Conservation (phyloP, 208 protist genomes). For the Sergeia podlipaevii region DNA sequence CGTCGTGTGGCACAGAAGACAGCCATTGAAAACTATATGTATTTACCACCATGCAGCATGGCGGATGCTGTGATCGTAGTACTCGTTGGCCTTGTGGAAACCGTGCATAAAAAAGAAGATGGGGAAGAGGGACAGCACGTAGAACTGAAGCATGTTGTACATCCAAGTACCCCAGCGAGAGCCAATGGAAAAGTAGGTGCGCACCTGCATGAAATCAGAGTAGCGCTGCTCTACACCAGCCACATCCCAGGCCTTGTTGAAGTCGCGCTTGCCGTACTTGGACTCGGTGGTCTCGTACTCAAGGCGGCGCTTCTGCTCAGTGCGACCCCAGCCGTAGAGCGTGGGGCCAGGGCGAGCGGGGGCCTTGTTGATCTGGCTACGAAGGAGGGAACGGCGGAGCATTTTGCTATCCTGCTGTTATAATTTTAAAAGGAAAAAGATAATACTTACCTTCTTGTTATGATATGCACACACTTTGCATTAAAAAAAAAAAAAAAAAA, state of each 20-base stretch:
- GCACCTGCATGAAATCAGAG: slow-evolving; percentile 88
- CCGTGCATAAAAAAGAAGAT: slow-evolving; percentile 79
- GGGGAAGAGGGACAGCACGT: slow-evolving; percentile 81
- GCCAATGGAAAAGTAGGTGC: slow-evolving; percentile 86
- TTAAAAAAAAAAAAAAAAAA: too few relatives aligned
- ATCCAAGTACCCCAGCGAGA: slow-evolving; percentile 88
- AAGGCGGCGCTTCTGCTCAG: slow-evolving; percentile 87
- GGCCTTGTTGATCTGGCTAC: slow-evolving; percentile 72
- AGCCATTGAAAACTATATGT: too few relatives aligned
- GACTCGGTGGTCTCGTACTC: slow-evolving; percentile 90
- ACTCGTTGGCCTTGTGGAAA: slow-evolving; percentile 76
- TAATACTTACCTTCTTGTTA: too few relatives aligned
- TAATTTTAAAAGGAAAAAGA: too few relatives aligned
- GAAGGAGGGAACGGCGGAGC: slow-evolving; percentile 67
- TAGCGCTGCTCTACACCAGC: slow-evolving; percentile 87
- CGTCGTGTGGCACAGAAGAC: too few relatives aligned
- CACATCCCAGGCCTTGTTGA: slow-evolving; percentile 90
- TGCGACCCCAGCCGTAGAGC: slow-evolving; percentile 89
- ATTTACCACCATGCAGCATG: slow-evolving; percentile 86
- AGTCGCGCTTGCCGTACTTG: slow-evolving; percentile 90
- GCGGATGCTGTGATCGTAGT: slow-evolving; percentile 85
- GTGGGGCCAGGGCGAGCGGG: slow-evolving; percentile 81
- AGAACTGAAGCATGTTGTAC: slow-evolving; percentile 88
- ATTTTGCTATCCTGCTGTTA: too few relatives aligned
- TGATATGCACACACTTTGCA: too few relatives aligned